phyloP scores from a whole-genome alignment of 768 basidiomycete genomes.

The Macrolepiota dolichaula region DNA sequence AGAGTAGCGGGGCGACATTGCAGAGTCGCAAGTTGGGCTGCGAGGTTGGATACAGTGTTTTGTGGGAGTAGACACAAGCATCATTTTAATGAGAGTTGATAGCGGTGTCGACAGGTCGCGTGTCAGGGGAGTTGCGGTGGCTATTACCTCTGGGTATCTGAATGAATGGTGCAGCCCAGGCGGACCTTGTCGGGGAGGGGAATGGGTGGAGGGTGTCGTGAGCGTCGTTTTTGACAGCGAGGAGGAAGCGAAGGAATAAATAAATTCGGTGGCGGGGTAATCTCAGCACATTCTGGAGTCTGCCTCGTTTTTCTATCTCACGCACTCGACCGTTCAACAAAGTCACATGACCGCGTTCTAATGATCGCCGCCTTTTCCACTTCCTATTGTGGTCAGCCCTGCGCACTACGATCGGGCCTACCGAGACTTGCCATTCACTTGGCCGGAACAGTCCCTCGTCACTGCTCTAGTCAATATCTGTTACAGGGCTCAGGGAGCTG shows the following conservation, averaged over 20 bases:
- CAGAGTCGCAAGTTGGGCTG: conserved; percentile 23
- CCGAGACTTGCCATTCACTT: not conserved
- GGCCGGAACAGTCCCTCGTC: too few relatives aligned
- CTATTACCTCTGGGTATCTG: not conserved
- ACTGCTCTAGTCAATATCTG: too few relatives aligned
- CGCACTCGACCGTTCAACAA: conserved; percentile 36
- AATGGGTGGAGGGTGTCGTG: conserved; percentile 15
- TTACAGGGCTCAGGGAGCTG: too few relatives aligned
- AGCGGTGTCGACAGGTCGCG: conserved; percentile 20
- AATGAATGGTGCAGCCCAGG: conserved; percentile 6
- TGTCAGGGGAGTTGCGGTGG: conserved; percentile 14
- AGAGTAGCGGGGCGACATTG: conserved; percentile 32
- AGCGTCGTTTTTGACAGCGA: conserved; percentile 23
- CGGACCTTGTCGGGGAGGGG: conserved; percentile 7
- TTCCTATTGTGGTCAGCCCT: not conserved
- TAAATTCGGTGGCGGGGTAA: conserved; percentile 18
- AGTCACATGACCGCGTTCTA: conserved; percentile 39
- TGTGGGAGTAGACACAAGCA: conserved; percentile 44
- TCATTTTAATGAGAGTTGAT: conserved; percentile 25
- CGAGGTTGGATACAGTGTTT: conserved; percentile 31
- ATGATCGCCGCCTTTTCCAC: conserved; percentile 4
- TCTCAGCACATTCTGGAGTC: conserved; percentile 3
- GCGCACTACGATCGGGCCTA: not conserved
- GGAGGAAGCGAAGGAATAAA: conserved; percentile 23
- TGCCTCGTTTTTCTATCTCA: conserved; percentile 34